These are phyloP conservation scores for Calocybe indica DNA, from an alignment of 768 basidiomycete species.

Conservation along the genomic window DNA sequence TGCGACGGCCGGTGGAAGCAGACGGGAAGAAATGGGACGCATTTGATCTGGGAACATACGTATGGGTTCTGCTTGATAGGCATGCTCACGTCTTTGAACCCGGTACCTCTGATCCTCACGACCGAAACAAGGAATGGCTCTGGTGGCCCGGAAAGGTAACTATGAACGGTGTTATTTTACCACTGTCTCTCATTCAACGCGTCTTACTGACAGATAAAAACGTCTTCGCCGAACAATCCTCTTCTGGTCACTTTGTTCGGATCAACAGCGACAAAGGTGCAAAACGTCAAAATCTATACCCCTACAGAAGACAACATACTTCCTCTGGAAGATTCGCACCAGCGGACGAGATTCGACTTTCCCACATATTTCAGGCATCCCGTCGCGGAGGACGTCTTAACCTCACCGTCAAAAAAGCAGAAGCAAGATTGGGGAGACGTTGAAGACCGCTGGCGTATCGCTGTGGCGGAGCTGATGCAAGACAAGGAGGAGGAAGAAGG, in stretches of 20 bases:
- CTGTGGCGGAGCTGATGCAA: conserved; percentile 39
- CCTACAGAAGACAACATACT: conserved; percentile 36
- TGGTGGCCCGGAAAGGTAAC: conserved; percentile 76
- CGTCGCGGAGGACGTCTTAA: conserved; percentile 4
- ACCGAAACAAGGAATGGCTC: conserved; percentile 21
- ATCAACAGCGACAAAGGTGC: conserved; percentile 13
- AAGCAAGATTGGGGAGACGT: conserved; percentile 28
- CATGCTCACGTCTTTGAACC: conserved; percentile 27
- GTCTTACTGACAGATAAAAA: conserved; percentile 13
- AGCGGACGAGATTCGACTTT: conserved; percentile 36
- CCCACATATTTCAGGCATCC: conserved; percentile 23
- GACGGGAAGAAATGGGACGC: conserved; percentile 14
- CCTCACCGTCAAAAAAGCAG: conserved; percentile 41
- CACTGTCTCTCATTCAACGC: conserved; percentile 1
- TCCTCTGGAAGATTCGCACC: conserved; percentile 21
- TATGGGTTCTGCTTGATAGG: conserved; percentile 50
- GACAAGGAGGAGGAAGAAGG: conserved; percentile 34
- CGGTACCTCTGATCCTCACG: conserved; percentile 14
- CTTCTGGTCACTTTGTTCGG: conserved; percentile 22
- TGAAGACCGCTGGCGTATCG: conserved; percentile 39
- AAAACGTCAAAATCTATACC: conserved; percentile 23
- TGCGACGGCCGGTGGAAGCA: conserved; percentile 1
- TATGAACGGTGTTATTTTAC: conserved; percentile 7
- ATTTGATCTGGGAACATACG: conserved; percentile 28
- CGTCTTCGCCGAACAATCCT: conserved; percentile 9